A percentile compares a stretch with the other conserved stretches of the same genome.
Conservation (phyloP, 2,329 filamentous ascomycete genomes). For the Penicillium sumatraense region DNA sequence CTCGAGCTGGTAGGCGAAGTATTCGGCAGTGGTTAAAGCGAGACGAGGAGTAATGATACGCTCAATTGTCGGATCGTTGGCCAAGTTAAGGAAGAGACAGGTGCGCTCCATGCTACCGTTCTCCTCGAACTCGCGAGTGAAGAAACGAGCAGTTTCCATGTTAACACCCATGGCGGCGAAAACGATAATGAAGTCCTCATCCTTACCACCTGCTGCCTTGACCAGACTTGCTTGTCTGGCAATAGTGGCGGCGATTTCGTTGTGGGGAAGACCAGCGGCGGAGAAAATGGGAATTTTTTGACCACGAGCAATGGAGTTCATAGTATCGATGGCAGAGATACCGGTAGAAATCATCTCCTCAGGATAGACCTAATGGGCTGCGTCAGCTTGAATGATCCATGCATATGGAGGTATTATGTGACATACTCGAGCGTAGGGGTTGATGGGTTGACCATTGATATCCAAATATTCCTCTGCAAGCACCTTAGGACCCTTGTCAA, state of each 20-base stretch:
- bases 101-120: conserved; percentile 98
- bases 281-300: conserved; percentile 99
- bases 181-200: conserved; percentile 99
- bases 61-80: conserved; percentile 98
- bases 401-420: neutral
- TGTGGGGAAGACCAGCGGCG: conserved; percentile 95
- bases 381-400: conserved; percentile 17
- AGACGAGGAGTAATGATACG: conserved; percentile 99
- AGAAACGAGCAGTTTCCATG: conserved; percentile 97
- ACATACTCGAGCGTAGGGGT: conserved; percentile 89
- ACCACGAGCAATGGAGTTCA: conserved; percentile 96
- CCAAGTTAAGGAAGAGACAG: conserved; percentile 97
- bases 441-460: conserved; percentile 98
- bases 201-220: conserved; percentile 93
- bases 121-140: conserved; percentile 98
- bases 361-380: conserved; percentile 75
- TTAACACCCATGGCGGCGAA: conserved; percentile 99
- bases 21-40: conserved; percentile 96
- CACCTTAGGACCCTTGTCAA: conserved; percentile 98
- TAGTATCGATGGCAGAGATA: conserved; percentile 98
- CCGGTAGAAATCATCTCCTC: conserved; percentile 99
- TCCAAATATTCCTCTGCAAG: conserved; percentile 97
- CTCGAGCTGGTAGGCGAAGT: conserved; percentile 99
- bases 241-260: conserved; percentile 99
- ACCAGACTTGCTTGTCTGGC: conserved; percentile 96